Conservation (phyloP, 2,329 filamentous ascomycete genomes). For the Uncinocarpus reesii region DNA sequence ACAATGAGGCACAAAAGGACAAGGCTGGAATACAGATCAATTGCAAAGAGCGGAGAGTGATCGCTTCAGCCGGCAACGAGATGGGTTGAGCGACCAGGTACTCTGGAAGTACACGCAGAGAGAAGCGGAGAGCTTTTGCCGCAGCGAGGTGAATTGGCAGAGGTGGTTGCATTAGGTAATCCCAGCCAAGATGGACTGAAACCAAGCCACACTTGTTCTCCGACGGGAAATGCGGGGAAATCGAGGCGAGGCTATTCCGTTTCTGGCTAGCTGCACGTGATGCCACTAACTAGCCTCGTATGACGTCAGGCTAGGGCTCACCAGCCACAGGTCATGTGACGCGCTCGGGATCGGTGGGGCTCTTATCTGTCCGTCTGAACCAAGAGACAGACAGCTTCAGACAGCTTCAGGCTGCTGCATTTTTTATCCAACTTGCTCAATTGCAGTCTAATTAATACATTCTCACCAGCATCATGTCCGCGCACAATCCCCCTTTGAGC, state of each 20-base stretch:
- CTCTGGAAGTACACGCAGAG: not conserved
- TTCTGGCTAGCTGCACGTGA: not conserved
- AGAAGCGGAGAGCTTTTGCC: not conserved
- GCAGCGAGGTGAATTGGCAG: no score
- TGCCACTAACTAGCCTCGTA: not conserved
- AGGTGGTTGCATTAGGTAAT: no score
- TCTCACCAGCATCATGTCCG: slow-evolving; percentile 29
- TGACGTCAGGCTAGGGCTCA: slow-evolving; percentile 1
- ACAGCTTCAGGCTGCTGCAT: not conserved
- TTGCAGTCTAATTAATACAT: not conserved
- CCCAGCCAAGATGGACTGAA: no score
- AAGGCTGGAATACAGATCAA: not conserved
- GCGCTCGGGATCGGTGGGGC: no score
- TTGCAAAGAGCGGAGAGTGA: slow-evolving; percentile 3
- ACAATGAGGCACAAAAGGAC: slow-evolving; percentile 10
- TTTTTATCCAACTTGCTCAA: not conserved
- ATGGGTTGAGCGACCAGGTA: not conserved
- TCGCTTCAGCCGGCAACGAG: not conserved
- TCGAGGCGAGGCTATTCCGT: not conserved
- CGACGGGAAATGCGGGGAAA: slow-evolving; percentile 8
- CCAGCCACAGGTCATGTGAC: slow-evolving; percentile 1
- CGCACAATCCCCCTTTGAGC: slow-evolving; percentile 57
- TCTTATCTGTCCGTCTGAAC: no score
- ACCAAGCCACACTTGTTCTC: slow-evolving; percentile 4
- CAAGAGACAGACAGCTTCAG: not conserved